These are phyloP conservation scores for Hypoxylon sp. DNA, from an alignment of 2,329 filamentous ascomycete species.

Conservation along the genomic window DNA sequence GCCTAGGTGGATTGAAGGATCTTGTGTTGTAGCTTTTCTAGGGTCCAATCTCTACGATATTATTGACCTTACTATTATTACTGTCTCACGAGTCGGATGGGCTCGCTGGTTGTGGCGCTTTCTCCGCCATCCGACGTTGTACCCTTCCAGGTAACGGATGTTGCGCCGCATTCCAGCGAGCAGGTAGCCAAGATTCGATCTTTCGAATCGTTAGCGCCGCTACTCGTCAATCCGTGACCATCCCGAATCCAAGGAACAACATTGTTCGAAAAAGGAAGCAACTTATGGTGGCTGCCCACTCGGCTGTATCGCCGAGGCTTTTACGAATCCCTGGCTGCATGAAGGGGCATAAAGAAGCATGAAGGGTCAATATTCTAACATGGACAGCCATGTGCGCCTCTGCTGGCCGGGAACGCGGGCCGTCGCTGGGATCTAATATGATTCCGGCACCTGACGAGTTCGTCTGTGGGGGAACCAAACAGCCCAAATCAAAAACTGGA, in stretches of 20 bases:
- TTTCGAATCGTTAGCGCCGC: slow-evolving; percentile 39
- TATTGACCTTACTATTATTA: slow-evolving; percentile 12
- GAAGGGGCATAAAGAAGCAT: slow-evolving; percentile 14
- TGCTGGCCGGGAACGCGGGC: slow-evolving; percentile 48
- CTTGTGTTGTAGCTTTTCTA: slow-evolving; percentile 8
- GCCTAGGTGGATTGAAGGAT: slow-evolving; percentile 27
- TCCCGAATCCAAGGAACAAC: slow-evolving; percentile 48
- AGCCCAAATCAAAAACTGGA: slow-evolving; percentile 37
- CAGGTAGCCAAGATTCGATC: slow-evolving; percentile 39
- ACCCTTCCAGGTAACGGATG: slow-evolving; percentile 26
- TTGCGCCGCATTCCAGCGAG: slow-evolving; percentile 36
- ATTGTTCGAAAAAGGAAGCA: slow-evolving; percentile 39
- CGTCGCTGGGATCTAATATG: slow-evolving; percentile 49
- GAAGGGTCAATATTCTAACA: neutral
- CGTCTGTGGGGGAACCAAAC: slow-evolving; percentile 44
- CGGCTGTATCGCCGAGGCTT: slow-evolving; percentile 47
- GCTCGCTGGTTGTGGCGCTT: slow-evolving; percentile 23
- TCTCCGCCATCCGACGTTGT: slow-evolving; percentile 27
- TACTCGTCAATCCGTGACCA: slow-evolving; percentile 44
- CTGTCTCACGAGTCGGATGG: slow-evolving; percentile 31
- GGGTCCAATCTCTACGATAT: slow-evolving; percentile 22
- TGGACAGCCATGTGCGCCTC: slow-evolving; percentile 26
- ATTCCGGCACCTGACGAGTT: slow-evolving; percentile 48
- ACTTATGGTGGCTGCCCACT: slow-evolving; percentile 45
- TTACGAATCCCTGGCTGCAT: slow-evolving; percentile 38